Evolutionary conservation across 768 basidiomycete species (phyloP).

Genomic region (Tylopilus vinaceipallidus): DNA sequence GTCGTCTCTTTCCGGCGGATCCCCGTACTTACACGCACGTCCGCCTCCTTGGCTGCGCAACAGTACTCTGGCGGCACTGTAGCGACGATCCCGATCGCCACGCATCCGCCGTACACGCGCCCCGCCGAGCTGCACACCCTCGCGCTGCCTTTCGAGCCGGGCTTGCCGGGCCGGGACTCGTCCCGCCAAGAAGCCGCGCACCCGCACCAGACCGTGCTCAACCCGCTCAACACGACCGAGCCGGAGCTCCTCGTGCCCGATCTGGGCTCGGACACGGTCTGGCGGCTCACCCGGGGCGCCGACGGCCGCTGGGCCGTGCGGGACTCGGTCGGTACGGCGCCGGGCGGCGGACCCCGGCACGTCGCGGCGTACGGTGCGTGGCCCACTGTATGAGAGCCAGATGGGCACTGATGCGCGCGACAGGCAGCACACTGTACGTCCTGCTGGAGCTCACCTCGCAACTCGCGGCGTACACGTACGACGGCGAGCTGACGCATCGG

Average conservation of each 20-base stretch:
- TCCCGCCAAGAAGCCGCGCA: conserved; percentile 72
- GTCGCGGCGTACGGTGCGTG: conserved; percentile 57
- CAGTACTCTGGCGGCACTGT: conserved; percentile 75
- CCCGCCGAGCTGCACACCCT: conserved; percentile 34
- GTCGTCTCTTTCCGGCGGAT: no score
- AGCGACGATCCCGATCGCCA: conserved; percentile 52
- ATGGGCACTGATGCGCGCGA: no score
- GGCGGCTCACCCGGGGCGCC: conserved; percentile 45
- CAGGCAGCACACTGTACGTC: conserved; percentile 65
- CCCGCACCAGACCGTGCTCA: conserved; percentile 65
- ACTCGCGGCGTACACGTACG: conserved; percentile 54
- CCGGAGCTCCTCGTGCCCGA: conserved; percentile 71
- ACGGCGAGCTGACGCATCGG: conserved; percentile 40
- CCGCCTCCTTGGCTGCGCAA: no score
- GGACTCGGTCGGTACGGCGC: conserved; percentile 46
- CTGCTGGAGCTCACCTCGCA: conserved; percentile 64
- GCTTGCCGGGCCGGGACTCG: conserved; percentile 58
- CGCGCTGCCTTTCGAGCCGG: conserved; percentile 36
- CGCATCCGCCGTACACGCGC: conserved; percentile 45
- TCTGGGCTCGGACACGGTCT: conserved; percentile 70
- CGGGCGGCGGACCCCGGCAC: conserved; percentile 73
- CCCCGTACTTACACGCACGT: no score
- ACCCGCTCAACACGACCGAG: conserved; percentile 41
- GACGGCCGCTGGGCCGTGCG: conserved; percentile 48
- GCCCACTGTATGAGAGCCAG: no score